These are phyloP conservation scores for Beta vulgaris DNA, from an alignment of 148 eudicot genomes.

Conservation along the genomic window DNA sequence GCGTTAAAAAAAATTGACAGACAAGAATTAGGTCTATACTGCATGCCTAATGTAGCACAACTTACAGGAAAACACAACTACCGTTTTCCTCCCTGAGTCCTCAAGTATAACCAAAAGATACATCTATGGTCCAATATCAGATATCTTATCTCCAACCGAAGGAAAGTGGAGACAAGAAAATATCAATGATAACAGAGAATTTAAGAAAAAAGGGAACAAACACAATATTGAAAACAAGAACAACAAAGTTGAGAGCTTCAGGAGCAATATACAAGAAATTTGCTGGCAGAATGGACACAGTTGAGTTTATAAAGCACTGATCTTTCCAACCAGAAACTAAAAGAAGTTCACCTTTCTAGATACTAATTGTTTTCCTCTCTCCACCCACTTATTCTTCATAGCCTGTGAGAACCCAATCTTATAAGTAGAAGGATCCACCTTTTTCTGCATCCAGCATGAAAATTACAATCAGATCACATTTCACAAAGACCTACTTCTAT, in stretches of 20 bases:
- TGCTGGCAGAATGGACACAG: not conserved
- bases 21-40: not conserved
- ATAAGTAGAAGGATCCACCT: conserved; percentile 52
- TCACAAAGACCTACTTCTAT: not conserved
- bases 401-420: conserved; percentile 67
- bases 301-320: not conserved
- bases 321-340: too few relatives aligned
- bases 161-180: not conserved
- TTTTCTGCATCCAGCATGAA: conserved; percentile 52
- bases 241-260: not conserved
- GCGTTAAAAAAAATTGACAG: not conserved
- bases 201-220: not conserved
- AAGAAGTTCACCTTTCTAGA: conserved; percentile 49
- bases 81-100: not conserved
- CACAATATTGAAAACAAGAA: not conserved
- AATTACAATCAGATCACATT: not conserved
- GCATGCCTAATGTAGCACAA: not conserved
- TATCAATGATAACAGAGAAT: not conserved
- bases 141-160: not conserved
- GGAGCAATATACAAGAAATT: not conserved
- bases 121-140: not conserved
- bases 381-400: conserved; percentile 80
- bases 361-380: conserved; percentile 57
- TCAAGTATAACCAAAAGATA: not conserved
- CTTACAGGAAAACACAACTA: not conserved